phyloP scores from a whole-genome alignment of 176 grass and related monocot species.

The Avena insularis region DNA sequence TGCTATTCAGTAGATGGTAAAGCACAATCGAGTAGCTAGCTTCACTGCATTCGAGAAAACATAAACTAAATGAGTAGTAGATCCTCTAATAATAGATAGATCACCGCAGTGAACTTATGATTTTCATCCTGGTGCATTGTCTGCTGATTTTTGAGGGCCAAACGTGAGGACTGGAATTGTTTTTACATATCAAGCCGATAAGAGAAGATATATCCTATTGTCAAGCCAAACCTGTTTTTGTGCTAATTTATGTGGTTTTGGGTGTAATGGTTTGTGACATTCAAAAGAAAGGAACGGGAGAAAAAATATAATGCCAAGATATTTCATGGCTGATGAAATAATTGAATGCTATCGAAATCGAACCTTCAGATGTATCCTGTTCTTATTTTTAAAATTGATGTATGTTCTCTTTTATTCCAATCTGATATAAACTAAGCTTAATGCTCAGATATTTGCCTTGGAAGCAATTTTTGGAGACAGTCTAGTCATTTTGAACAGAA shows the following conservation, averaged over 20 bases:
- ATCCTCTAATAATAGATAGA: not conserved
- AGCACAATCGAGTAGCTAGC: not conserved
- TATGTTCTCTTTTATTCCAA: conserved; percentile 9
- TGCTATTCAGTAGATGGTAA: not conserved
- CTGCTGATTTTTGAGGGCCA: not conserved
- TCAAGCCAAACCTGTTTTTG: not conserved
- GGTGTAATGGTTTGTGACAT: not conserved
- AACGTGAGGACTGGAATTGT: not conserved
- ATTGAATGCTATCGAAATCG: not conserved
- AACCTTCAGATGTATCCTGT: not conserved
- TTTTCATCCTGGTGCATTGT: not conserved
- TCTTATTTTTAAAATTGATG: not conserved
- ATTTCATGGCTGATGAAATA: not conserved
- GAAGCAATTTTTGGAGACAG: conserved; percentile 82
- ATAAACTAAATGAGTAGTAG: not conserved
- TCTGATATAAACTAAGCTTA: conserved; percentile 30
- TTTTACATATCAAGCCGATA: not conserved
- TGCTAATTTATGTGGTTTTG: not conserved
- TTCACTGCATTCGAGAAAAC: not conserved
- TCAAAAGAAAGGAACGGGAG: not conserved
- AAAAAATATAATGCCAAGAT: no score
- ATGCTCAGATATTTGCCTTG: conserved; percentile 67
- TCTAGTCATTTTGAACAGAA: conserved; percentile 53
- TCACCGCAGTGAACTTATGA: not conserved
- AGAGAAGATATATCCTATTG: not conserved